These are phyloP conservation scores for Chrysosphaeria jannelii DNA, from an alignment of 2,329 filamentous ascomycete genomes.

Conservation along the genomic window DNA sequence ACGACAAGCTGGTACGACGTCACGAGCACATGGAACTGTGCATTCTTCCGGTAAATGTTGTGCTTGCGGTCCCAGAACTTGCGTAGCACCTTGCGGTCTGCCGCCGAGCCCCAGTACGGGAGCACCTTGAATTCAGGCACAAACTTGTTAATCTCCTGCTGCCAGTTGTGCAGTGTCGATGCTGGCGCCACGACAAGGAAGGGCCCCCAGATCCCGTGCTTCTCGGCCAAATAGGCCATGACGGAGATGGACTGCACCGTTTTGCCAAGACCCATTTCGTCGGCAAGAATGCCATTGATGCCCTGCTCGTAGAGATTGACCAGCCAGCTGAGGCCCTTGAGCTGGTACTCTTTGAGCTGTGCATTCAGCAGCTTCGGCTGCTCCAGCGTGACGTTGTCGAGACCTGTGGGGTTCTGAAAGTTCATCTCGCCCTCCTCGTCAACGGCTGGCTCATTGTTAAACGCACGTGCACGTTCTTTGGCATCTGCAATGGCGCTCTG, in stretches of 20 bases:
- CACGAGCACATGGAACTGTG: constrained; percentile 81
- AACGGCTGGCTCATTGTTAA: constrained; percentile 46
- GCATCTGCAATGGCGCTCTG: constrained; percentile 89
- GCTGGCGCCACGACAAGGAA: constrained; percentile 91
- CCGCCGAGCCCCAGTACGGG: constrained; percentile 89
- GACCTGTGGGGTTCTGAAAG: constrained; percentile 90
- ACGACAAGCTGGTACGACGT: constrained; percentile 96
- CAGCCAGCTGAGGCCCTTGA: constrained; percentile 97
- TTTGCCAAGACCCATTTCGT: constrained; percentile 99
- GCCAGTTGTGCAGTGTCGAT: constrained; percentile 95
- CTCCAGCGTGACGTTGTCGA: constrained; percentile 79
- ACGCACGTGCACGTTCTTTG: constrained; percentile 71
- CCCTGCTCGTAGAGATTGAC: constrained; percentile 97
- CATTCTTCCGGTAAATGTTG: constrained; percentile 76
- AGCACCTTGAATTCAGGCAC: constrained; percentile 84
- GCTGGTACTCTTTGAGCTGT: constrained; percentile 91
- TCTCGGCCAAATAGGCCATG: constrained; percentile 93
- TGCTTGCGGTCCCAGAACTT: constrained; percentile 99
- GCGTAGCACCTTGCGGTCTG: constrained; percentile 78
- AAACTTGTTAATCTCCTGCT: constrained; percentile 89
- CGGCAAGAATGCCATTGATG: constrained; percentile 95
- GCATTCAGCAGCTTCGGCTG: constrained; percentile 84
- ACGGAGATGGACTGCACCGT: constrained; percentile 97
- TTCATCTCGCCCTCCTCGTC: constrained; percentile 96
- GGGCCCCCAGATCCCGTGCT: constrained; percentile 93